A percentile compares a stretch with the other conserved stretches of the same genome.
phyloP scores from a whole-genome alignment of 2,329 filamentous ascomycete genomes.

The Aureobasidium sp. region DNA sequence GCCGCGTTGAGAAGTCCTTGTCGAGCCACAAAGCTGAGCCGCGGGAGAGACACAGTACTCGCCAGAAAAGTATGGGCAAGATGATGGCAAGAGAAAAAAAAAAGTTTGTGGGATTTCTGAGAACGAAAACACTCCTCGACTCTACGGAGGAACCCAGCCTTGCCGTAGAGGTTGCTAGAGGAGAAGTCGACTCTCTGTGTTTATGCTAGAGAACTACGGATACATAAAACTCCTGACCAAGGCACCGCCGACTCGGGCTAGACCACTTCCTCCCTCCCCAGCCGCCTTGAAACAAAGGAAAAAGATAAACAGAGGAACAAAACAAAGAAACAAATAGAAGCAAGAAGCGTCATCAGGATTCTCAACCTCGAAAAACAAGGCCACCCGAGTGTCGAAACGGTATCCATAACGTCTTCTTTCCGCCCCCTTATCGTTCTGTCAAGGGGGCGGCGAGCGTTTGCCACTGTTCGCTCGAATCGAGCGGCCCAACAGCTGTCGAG shows the following conservation, averaged over 20 bases:
- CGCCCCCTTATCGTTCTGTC: not conserved
- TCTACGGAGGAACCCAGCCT: not conserved
- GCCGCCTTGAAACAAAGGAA: not conserved
- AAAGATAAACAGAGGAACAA: not conserved
- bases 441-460: not conserved
- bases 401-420: not conserved
- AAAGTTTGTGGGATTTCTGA: not conserved
- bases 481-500: slow-evolving; percentile 8
- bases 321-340: slow-evolving; percentile 6
- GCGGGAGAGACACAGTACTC: not conserved
- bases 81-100: not conserved
- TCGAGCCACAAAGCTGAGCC: not conserved
- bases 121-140: not conserved
- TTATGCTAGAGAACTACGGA: not conserved
- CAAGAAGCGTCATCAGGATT: not conserved
- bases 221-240: not conserved
- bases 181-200: not conserved
- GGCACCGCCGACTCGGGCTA: not conserved
- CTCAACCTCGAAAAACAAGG: not conserved
- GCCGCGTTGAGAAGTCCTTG: not conserved
- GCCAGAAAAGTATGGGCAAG: not conserved
- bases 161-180: not conserved
- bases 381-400: slow-evolving; percentile 4
- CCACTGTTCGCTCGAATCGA: not conserved
- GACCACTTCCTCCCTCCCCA: not conserved